A percentile compares a stretch with the other conserved stretches of the same genome.
These are phyloP conservation scores for Apiotrichum veenhuisii DNA, from an alignment of 1,284 basidiomycete species.

Conservation along the genomic window DNA sequence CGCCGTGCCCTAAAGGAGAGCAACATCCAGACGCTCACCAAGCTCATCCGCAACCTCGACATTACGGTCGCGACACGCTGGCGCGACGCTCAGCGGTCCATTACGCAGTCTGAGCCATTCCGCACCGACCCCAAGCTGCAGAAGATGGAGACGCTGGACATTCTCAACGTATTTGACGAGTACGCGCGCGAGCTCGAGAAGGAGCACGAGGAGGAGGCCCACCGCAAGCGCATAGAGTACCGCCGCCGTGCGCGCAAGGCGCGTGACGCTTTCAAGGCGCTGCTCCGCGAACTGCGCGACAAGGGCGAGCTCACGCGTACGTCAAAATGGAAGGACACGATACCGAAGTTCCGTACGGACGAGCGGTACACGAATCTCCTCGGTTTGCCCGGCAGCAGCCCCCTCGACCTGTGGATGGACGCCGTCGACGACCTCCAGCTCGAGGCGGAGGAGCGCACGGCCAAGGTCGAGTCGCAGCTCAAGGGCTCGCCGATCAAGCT, in stretches of 20 bases:
- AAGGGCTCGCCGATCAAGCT: constrained; percentile 27
- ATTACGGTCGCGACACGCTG: constrained; percentile 86
- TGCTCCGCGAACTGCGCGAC: constrained; percentile 67
- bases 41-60: constrained; percentile 73
- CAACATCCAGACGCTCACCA: constrained; percentile 71
- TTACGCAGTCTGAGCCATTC: constrained; percentile 74
- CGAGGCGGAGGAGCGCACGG: constrained; percentile 71
- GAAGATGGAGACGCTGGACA: constrained; percentile 78
- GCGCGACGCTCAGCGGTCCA: constrained; percentile 71
- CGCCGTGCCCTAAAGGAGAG: constrained; percentile 63
- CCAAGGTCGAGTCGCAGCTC: constrained; percentile 52
- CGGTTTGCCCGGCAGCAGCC: constrained; percentile 86
- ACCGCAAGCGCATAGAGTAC: constrained; percentile 73
- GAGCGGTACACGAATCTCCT: constrained; percentile 78
- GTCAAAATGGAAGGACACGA: constrained; percentile 86
- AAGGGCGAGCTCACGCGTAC: constrained; percentile 70
- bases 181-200: constrained; percentile 80
- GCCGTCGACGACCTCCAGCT: constrained; percentile 80
- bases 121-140: constrained; percentile 67
- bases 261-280: constrained; percentile 76
- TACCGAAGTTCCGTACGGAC: constrained; percentile 70
- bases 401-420: constrained; percentile 96
- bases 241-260: constrained; percentile 77
- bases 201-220: constrained; percentile 78
- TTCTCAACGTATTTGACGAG: constrained; percentile 85